These are phyloP conservation scores for Lentinula raphanica DNA, from an alignment of 768 basidiomycete genomes.

Conservation along the genomic window DNA sequence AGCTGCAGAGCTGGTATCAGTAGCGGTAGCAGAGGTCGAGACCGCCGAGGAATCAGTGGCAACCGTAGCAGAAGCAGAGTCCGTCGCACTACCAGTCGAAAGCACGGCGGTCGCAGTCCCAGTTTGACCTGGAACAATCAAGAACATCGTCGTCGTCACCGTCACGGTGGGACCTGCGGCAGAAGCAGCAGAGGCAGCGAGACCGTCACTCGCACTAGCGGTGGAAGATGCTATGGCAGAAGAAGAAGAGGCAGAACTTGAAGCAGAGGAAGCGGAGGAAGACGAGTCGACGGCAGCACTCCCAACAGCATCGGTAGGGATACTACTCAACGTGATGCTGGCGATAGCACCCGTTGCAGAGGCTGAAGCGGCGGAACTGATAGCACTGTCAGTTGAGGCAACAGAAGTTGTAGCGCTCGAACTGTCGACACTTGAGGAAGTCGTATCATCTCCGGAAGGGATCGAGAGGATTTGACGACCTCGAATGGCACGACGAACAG, in stretches of 20 bases:
- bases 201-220: neutral
- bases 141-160: constrained; percentile 3
- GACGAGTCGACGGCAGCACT: too few species aligned
- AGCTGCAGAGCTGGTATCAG: neutral
- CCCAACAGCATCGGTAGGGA: too few species aligned
- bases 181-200: neutral
- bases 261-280: neutral
- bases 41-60: neutral
- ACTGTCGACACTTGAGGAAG: too few species aligned
- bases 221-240: neutral
- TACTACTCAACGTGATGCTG: too few species aligned
- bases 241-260: neutral
- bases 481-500: neutral
- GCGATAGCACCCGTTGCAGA: too few species aligned
- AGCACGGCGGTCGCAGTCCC: constrained; percentile 1
- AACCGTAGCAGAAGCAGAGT: neutral
- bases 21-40: neutral
- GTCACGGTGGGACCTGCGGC: neutral
- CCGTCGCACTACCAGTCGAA: neutral
- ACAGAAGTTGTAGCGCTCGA: too few species aligned
- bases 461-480: neutral
- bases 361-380: too few species aligned
- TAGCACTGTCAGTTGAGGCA: too few species aligned
- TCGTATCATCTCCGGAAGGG: neutral
- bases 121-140: neutral